A percentile compares a stretch with the other conserved stretches of the same genome.
Evolutionary conservation across 208 protist species (phyloP).

Genomic region (Endotrypanum monterogeii): DNA sequence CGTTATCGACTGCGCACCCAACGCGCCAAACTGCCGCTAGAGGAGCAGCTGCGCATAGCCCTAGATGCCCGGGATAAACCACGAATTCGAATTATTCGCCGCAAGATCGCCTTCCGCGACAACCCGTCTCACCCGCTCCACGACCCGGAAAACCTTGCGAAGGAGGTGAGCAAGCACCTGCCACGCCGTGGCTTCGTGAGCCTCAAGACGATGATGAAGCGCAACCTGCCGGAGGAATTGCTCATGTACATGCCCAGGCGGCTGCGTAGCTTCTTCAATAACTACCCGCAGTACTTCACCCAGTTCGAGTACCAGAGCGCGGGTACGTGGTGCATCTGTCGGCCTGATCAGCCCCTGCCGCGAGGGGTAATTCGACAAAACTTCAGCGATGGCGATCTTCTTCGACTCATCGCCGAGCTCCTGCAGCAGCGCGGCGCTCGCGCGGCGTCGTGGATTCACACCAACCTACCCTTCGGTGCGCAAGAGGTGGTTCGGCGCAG

Average conservation of each 20-base stretch:
- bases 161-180: constrained; percentile 74
- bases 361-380: constrained; percentile 78
- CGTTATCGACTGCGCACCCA: constrained; percentile 68
- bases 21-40: constrained; percentile 61
- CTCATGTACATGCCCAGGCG: constrained; percentile 69
- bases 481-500: constrained; percentile 71
- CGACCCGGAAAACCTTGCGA: constrained; percentile 90
- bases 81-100: constrained; percentile 66
- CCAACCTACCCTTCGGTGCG: constrained; percentile 79
- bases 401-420: constrained; percentile 77
- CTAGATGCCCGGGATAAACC: constrained; percentile 56
- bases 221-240: constrained; percentile 72
- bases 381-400: constrained; percentile 81
- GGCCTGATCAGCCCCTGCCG: constrained; percentile 75
- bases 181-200: constrained; percentile 71
- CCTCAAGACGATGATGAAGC: constrained; percentile 68
- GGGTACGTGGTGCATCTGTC: constrained; percentile 67
- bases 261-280: constrained; percentile 79
- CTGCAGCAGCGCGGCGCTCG: constrained; percentile 56
- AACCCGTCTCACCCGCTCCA: constrained; percentile 86
- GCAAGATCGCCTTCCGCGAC: constrained; percentile 84
- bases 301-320: constrained; percentile 83
- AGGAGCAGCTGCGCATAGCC: constrained; percentile 86
- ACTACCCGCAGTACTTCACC: constrained; percentile 87
- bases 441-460: constrained; percentile 44